Conservation (phyloP, 257 asterid species). For the Galeopsis tetrahit region DNA sequence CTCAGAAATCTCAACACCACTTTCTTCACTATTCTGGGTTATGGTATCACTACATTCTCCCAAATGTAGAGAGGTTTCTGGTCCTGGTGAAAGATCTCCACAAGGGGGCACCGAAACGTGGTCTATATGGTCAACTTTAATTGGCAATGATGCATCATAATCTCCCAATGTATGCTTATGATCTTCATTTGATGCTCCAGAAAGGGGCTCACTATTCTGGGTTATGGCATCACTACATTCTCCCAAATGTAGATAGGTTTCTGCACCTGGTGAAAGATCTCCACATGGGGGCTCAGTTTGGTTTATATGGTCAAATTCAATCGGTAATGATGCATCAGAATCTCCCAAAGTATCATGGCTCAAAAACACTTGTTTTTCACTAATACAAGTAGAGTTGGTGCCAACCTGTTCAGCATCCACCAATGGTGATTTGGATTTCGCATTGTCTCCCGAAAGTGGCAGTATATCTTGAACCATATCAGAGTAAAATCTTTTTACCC, state of each 20-base stretch:
- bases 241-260: conserved; percentile 30
- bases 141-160: conserved; percentile 4
- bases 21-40: conserved; percentile 26
- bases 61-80: conserved; percentile 30
- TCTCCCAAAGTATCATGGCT: conserved; percentile 30
- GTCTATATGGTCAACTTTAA: conserved; percentile 23
- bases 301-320: conserved; percentile 23
- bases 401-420: conserved; percentile 31
- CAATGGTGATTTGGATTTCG: conserved; percentile 27
- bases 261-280: conserved; percentile 35
- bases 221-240: conserved; percentile 28
- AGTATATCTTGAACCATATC: conserved; percentile 55
- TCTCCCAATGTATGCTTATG: conserved; percentile 25
- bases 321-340: conserved; percentile 4
- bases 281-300: conserved; percentile 13
- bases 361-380: conserved; percentile 31
- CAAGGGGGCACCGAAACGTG: conserved; percentile 11
- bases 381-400: conserved; percentile 15
- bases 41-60: conserved; percentile 28
- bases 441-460: conserved; percentile 39
- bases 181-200: conserved; percentile 21
- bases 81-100: conserved; percentile 34
- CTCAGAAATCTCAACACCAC: not conserved
- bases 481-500: conserved; percentile 58
- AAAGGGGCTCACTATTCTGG: conserved; percentile 24